Evolutionary conservation across 768 basidiomycete genomes (phyloP).

Genomic region (Pulveroboletus sp.): DNA sequence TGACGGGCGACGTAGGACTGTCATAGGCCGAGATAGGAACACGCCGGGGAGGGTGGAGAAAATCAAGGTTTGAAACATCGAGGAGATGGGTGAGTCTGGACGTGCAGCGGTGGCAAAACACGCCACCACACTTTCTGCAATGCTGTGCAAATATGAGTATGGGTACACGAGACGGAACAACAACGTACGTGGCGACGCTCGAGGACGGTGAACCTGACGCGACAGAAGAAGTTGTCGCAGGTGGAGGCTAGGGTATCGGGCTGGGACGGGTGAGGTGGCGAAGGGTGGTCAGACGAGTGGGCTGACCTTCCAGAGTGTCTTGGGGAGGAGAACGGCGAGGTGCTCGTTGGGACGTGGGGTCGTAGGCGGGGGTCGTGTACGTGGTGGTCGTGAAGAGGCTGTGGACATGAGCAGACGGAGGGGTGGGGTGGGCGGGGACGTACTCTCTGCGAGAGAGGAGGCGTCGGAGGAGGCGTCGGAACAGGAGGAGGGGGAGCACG

Average conservation of each 20-base stretch:
- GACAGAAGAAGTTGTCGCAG: slow-evolving; percentile 77
- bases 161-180: not conserved
- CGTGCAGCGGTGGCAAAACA: slow-evolving; percentile 67
- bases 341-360: slow-evolving; percentile 54
- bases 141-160: slow-evolving; percentile 45
- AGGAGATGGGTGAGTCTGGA: slow-evolving; percentile 58
- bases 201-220: slow-evolving; percentile 57
- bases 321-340: slow-evolving; percentile 70
- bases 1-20: slow-evolving; percentile 56
- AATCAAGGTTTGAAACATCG: slow-evolving; percentile 66
- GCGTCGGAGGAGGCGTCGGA: slow-evolving; percentile 13
- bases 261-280: slow-evolving; percentile 33
- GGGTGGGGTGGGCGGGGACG: not conserved
- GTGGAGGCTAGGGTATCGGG: slow-evolving; percentile 55
- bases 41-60: slow-evolving; percentile 68
- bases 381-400: slow-evolving; percentile 25
- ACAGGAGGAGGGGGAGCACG: slow-evolving; percentile 3
- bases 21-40: slow-evolving; percentile 56
- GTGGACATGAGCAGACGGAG: not conserved
- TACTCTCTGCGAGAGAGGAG: slow-evolving; percentile 12
- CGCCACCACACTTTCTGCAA: slow-evolving; percentile 80
- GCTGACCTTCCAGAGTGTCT: slow-evolving; percentile 69
- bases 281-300: not conserved
- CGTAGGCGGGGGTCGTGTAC: slow-evolving; percentile 14
- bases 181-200: slow-evolving; percentile 73